These are phyloP conservation scores for Neoboletus brunneissimus DNA, from an alignment of 768 basidiomycete species.

Conservation along the genomic window DNA sequence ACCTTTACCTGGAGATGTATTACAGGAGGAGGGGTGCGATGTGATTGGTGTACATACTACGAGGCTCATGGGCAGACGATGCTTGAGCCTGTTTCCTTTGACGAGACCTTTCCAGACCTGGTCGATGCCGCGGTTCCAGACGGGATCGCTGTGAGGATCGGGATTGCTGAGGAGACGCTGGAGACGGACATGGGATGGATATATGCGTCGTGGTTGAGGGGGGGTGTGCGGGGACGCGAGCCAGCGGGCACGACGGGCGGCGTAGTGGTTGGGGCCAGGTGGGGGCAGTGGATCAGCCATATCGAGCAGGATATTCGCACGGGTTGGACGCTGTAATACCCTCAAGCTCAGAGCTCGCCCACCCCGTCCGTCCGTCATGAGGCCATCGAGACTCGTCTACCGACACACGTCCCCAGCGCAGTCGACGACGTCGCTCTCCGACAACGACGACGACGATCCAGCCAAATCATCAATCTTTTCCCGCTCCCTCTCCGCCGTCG, in stretches of 20 bases:
- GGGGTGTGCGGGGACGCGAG: conserved; percentile 31
- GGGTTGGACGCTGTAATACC: neutral
- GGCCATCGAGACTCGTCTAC: conserved; percentile 37
- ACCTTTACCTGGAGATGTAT: conserved; percentile 58
- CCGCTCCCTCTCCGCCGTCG: conserved; percentile 36
- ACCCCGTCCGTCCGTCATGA: conserved; percentile 11
- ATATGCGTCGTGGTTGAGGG: conserved; percentile 28
- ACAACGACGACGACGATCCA: conserved; percentile 67
- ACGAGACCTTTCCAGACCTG: conserved; percentile 63
- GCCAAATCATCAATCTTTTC: conserved; percentile 44
- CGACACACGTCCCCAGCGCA: conserved; percentile 51
- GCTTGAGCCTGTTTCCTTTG: conserved; percentile 56
- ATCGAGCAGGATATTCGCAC: conserved; percentile 23
- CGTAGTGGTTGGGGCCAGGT: conserved; percentile 64
- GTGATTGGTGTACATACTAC: conserved; percentile 47
- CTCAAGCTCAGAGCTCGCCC: neutral
- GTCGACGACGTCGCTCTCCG: conserved; percentile 76
- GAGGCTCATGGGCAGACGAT: conserved; percentile 57
- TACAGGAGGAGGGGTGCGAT: neutral
- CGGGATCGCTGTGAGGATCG: conserved; percentile 46
- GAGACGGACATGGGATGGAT: conserved; percentile 45
- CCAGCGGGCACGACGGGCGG: conserved; percentile 64
- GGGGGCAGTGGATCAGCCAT: conserved; percentile 44
- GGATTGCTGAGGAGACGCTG: conserved; percentile 49
- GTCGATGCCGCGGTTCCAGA: conserved; percentile 57